These are phyloP conservation scores for Vigna nakashimae DNA, from an alignment of 306 rosid species.

Conservation along the genomic window DNA sequence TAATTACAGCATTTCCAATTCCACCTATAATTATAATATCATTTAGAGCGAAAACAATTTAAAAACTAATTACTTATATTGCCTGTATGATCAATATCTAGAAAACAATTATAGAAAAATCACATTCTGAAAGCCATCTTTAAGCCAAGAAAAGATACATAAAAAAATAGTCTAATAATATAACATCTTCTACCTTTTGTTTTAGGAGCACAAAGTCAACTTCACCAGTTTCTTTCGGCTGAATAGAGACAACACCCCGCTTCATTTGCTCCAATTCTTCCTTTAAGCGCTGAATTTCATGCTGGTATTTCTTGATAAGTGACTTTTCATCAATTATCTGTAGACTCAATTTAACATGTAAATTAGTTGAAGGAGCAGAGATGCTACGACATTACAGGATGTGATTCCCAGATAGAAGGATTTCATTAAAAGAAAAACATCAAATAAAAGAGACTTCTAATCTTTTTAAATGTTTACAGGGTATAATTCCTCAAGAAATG, in stretches of 20 bases:
- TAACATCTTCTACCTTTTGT: slow-evolving; percentile 83
- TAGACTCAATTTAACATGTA: slow-evolving; percentile 33
- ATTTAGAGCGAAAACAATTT: not conserved
- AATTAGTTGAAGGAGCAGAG: not conserved
- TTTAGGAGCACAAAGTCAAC: slow-evolving; percentile 80
- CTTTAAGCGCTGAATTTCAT: slow-evolving; percentile 84
- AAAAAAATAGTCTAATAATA: not conserved
- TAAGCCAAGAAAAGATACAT: not conserved
- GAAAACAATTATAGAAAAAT: slow-evolving; percentile 13
- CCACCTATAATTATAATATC: slow-evolving; percentile 10
- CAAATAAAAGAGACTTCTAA: not conserved
- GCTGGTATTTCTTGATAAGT: slow-evolving; percentile 95
- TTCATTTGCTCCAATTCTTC: slow-evolving; percentile 92
- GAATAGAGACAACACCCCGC: slow-evolving; percentile 80
- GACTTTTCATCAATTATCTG: slow-evolving; percentile 99
- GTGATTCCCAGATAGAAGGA: slow-evolving; percentile 21
- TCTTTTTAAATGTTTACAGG: not conserved
- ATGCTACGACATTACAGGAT: not conserved
- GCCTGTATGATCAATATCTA: slow-evolving; percentile 28
- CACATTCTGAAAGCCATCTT: slow-evolving; percentile 9
- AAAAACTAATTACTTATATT: not conserved
- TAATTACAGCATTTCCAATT: slow-evolving; percentile 31
- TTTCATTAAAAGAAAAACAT: slow-evolving; percentile 9
- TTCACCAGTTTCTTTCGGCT: slow-evolving; percentile 70
- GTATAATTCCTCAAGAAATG: not conserved